Percentiles rank a stretch among this genome's conserved stretches.
Evolutionary conservation across 345 rosid genomes (phyloP).

Genomic region (Cardamine resedifolia): DNA sequence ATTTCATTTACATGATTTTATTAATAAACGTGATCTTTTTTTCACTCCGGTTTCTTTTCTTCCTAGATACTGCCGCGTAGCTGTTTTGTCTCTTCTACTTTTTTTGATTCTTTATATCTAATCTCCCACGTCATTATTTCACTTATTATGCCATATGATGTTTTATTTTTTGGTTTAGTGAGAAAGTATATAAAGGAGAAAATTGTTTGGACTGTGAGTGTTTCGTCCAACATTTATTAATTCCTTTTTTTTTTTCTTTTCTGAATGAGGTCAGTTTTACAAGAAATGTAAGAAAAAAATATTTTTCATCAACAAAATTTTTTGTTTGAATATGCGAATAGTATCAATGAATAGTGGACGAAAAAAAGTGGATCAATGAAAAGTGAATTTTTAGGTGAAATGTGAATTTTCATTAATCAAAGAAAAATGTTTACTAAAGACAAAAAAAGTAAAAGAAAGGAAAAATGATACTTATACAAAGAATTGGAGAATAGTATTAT

Average conservation of each 20-base stretch:
- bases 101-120: background rate
- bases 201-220: background rate
- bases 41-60: slow-evolving; percentile 4
- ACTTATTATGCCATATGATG: background rate
- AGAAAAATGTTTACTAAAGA: background rate
- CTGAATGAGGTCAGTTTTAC: too few relatives aligned
- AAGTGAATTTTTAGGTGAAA: too few relatives aligned
- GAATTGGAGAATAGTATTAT: too few relatives aligned
- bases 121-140: slow-evolving; percentile 1
- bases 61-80: slow-evolving; percentile 27
- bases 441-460: too few relatives aligned
- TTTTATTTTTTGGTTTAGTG: background rate
- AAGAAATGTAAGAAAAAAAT: too few relatives aligned
- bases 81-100: slow-evolving; percentile 34
- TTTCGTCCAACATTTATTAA: too few relatives aligned
- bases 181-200: background rate
- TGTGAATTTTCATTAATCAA: background rate
- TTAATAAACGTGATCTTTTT: slow-evolving; percentile 26
- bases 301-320: too few relatives aligned
- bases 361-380: background rate
- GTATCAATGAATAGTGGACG: too few relatives aligned
- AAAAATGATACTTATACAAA: too few relatives aligned
- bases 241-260: too few relatives aligned
- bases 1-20: slow-evolving; percentile 27
- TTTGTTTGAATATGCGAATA: background rate